Evolutionary conservation across 345 rosid genomes (phyloP), one percentile per base, ranked within the genome.

Genomic region (Conringia planisiliqua): DNA sequence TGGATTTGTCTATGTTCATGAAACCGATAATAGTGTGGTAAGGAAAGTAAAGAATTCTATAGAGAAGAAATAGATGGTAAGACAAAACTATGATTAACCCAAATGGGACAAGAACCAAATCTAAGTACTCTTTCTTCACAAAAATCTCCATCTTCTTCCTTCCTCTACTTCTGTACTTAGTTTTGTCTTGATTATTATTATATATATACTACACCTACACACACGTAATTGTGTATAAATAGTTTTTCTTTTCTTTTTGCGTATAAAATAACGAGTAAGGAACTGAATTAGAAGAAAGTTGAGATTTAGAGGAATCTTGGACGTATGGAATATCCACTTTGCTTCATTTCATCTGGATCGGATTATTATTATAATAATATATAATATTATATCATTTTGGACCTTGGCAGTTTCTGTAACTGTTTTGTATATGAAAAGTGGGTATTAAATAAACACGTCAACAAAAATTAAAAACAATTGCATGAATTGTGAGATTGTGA

Each of bases 1-100:
- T 88, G 84, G 81, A 80, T 78, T 81, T 88, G 62, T 87, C 89
- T 10, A 79, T 78, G 83, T 88, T 88, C 76, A 88, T 92, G 48
- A 86, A 71, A 69, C 97, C 97, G 36, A 85, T 71, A 36, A 82
- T 74, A 2, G 96, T 90, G 12, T 87, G 86, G 79, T 86, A 81
- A 16, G 96, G 96, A 14, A 64, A 83, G 43, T 85, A 59, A 13
- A 82, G 83, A 78, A 85, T 84, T 76, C 87, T 76, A 73, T 90
- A 82, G 5, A 92, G 86, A 69, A 86, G 88, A 81, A 62, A 44
- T 14, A 90, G 84, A 70, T 92, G 92, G 73, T 87, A 90, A 0
- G 69, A 67, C 6, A 92, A 73, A 87, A 90, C 76, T 79, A 88
- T 72, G 67, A 76, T 22, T 52, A 92, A 67, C 5, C 91, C 92